Evolutionary conservation across 140 eudicot species (phyloP).

Genomic region (Oenanthe javanica): DNA sequence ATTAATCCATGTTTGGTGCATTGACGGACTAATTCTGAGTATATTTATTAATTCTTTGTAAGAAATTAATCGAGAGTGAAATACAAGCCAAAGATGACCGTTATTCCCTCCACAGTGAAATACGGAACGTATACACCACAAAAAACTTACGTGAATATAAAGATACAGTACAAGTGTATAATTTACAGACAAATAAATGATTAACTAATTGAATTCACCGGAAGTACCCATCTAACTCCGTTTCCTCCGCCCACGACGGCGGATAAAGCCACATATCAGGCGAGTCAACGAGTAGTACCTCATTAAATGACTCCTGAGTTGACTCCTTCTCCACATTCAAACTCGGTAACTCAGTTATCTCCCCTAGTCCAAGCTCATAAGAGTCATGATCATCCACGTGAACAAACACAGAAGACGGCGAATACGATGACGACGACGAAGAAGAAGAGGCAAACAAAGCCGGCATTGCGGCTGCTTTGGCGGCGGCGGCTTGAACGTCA

Average conservation of each 20-base stretch:
- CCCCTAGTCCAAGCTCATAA: constrained; percentile 39
- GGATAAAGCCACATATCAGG: constrained; percentile 33
- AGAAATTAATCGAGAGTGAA: no score
- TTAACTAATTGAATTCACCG: not conserved
- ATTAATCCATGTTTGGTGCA: no score
- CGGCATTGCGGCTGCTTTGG: constrained; percentile 22
- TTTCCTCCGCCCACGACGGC: constrained; percentile 33
- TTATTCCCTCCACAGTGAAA: not conserved
- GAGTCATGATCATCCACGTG: not conserved
- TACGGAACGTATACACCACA: not conserved
- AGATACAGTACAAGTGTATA: not conserved
- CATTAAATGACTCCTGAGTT: constrained; percentile 10
- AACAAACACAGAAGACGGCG: not conserved
- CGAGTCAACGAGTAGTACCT: constrained; percentile 36
- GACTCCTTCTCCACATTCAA: constrained; percentile 25
- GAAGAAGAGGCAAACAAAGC: not conserved
- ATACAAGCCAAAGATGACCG: not conserved
- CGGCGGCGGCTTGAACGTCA: constrained; percentile 25
- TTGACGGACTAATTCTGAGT: no score
- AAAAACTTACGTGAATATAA: not conserved
- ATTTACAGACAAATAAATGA: not conserved
- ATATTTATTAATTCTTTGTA: no score
- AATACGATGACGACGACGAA: not conserved
- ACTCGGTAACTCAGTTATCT: constrained; percentile 49
- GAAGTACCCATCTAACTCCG: constrained; percentile 19